These are phyloP conservation scores for Scedosporium apiospermum DNA, from an alignment of 2,329 filamentous ascomycete genomes.

Conservation along the genomic window DNA sequence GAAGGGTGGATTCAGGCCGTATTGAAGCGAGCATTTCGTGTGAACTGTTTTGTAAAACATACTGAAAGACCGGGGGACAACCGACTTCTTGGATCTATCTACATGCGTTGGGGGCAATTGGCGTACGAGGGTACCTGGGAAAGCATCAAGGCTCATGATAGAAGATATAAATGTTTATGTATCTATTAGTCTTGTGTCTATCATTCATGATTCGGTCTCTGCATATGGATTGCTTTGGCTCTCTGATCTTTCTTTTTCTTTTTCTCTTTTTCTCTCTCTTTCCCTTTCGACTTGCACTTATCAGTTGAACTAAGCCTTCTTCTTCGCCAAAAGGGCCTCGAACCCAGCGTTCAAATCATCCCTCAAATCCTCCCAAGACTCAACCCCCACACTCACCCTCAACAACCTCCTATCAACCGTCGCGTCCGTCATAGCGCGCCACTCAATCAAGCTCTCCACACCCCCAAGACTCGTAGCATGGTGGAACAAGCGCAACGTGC, in stretches of 20 bases:
- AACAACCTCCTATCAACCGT: slow-evolving; percentile 63
- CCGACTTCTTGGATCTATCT: not conserved
- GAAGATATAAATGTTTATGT: not conserved
- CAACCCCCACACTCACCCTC: slow-evolving; percentile 77
- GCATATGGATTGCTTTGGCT: not conserved
- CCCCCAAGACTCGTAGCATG: slow-evolving; percentile 92
- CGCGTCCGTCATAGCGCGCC: slow-evolving; percentile 80
- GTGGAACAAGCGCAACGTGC: slow-evolving; percentile 73
- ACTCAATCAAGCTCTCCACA: slow-evolving; percentile 93
- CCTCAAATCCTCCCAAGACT: slow-evolving; percentile 75
- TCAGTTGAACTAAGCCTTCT: slow-evolving; percentile 1
- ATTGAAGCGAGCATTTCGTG: not conserved
- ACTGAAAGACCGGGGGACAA: not conserved
- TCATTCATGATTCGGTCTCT: not conserved
- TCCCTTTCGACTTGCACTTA: not conserved
- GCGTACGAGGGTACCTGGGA: not conserved
- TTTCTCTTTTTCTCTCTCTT: not conserved
- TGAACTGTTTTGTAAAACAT: not conserved
- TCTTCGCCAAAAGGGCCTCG: slow-evolving; percentile 36
- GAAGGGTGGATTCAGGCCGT: slow-evolving; percentile 11
- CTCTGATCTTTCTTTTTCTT: not conserved
- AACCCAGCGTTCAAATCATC: slow-evolving; percentile 64
- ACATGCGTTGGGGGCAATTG: not conserved
- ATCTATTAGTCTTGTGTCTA: not conserved
- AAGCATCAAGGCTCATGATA: not conserved